Conservation (phyloP, 2,329 filamentous ascomycete genomes). For the Fusarium mundagurra region DNA sequence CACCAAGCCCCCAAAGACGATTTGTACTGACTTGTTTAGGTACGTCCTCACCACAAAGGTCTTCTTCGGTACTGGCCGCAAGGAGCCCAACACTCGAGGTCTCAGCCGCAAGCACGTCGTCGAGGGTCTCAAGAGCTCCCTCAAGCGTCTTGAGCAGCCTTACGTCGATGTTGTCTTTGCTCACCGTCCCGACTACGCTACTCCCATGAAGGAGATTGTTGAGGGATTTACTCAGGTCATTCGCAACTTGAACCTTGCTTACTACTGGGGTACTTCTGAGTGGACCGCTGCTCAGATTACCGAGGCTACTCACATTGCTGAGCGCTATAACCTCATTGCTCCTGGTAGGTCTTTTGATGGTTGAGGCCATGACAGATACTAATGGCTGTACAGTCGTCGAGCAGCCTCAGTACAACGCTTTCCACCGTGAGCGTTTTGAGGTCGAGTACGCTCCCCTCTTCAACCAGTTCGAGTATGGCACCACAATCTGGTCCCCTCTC, state of each 20-base stretch:
- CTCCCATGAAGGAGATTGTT: conserved; percentile 42
- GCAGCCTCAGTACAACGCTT: conserved; percentile 74
- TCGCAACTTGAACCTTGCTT: conserved; percentile 42
- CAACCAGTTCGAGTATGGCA: conserved; percentile 64
- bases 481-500: conserved; percentile 70
- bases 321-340: conserved; percentile 68
- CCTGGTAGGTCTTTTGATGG: conserved; percentile 47
- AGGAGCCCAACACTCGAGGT: conserved; percentile 65
- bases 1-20: rapidly evolving
- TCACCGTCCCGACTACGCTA: conserved; percentile 39
- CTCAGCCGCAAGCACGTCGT: conserved; percentile 74
- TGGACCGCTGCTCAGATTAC: conserved; percentile 75
- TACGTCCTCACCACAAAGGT: conserved; percentile 62
- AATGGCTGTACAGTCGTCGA: conserved; percentile 59
- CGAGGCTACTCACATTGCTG: conserved; percentile 63
- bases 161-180: conserved; percentile 44
- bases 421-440: conserved; percentile 70
- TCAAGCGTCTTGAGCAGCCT: conserved; percentile 39
- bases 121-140: conserved; percentile 52
- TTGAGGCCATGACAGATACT: rapidly evolving
- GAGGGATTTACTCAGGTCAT: conserved; percentile 43
- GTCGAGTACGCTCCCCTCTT: conserved; percentile 70
- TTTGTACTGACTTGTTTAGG: background rate
- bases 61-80: conserved; percentile 45
- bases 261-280: conserved; percentile 67